phyloP scores from a whole-genome alignment of 2,329 filamentous ascomycete species.

The Cercospora sojina region DNA sequence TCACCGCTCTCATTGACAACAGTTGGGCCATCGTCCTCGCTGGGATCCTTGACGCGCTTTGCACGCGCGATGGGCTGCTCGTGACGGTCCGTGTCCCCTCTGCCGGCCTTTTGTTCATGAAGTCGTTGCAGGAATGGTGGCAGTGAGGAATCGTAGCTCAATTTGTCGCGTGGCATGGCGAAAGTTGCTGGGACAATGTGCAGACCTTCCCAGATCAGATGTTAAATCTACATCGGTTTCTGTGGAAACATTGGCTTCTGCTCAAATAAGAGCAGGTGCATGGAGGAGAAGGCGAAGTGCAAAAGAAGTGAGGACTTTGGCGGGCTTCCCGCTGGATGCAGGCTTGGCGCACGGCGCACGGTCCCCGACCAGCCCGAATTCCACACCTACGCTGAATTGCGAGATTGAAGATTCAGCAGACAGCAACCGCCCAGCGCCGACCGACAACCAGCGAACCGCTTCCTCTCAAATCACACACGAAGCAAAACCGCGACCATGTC shows the following conservation, averaged over 20 bases:
- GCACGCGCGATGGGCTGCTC: slow-evolving; percentile 47
- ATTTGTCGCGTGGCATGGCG: slow-evolving; percentile 56
- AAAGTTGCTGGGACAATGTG: neutral
- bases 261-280: neutral
- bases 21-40: slow-evolving; percentile 74
- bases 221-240: neutral
- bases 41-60: slow-evolving; percentile 58
- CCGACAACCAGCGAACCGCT: slow-evolving; percentile 17
- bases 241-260: neutral
- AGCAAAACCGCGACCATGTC: slow-evolving; percentile 62
- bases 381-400: slow-evolving; percentile 7
- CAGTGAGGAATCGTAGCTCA: slow-evolving; percentile 62
- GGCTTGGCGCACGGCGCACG: slow-evolving; percentile 4
- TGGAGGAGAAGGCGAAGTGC: neutral
- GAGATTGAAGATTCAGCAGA: neutral
- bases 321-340: neutral
- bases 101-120: slow-evolving; percentile 54
- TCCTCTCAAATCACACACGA: slow-evolving; percentile 4
- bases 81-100: slow-evolving; percentile 47
- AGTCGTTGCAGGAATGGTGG: slow-evolving; percentile 49
- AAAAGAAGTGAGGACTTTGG: neutral
- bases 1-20: slow-evolving; percentile 71
- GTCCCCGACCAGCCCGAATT: slow-evolving; percentile 6
- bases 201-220: neutral
- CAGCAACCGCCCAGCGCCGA: slow-evolving; percentile 12